phyloP scores from a whole-genome alignment of 208 protist species.

The Acanthamoeba culbertsoni region DNA sequence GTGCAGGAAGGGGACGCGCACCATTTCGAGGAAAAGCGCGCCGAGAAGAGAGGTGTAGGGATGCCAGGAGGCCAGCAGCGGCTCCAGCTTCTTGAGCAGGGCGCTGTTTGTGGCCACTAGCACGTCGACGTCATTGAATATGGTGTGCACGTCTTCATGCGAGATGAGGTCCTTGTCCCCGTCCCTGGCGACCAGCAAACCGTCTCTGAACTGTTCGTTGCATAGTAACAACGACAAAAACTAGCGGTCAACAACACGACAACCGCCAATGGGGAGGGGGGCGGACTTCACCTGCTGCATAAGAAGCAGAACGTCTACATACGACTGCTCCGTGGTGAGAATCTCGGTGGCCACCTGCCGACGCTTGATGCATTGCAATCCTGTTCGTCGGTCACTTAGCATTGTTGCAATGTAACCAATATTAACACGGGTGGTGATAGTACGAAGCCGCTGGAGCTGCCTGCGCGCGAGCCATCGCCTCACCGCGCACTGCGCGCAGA shows the following conservation, averaged over 20 bases:
- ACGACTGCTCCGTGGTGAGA: conserved; percentile 1
- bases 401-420: not conserved
- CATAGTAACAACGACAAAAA: too few relatives aligned
- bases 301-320: not conserved
- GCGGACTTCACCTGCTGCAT: too few relatives aligned
- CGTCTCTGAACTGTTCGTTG: not conserved
- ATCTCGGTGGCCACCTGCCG: not conserved
- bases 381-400: too few relatives aligned
- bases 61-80: not conserved
- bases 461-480: not conserved
- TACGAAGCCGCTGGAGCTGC: not conserved
- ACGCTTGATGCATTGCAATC: not conserved
- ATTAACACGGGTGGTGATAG: not conserved
- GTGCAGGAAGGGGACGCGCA: not conserved
- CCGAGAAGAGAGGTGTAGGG: not conserved
- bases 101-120: not conserved
- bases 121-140: not conserved
- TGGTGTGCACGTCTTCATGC: not conserved
- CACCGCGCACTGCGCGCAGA: not conserved
- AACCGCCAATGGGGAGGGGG: too few relatives aligned
- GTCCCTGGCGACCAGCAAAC: not conserved
- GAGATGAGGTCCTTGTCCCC: not conserved
- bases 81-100: not conserved
- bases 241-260: too few relatives aligned
- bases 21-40: not conserved